Conservation (phyloP, 306 rosid genomes). For the Dryas drummondii region DNA sequence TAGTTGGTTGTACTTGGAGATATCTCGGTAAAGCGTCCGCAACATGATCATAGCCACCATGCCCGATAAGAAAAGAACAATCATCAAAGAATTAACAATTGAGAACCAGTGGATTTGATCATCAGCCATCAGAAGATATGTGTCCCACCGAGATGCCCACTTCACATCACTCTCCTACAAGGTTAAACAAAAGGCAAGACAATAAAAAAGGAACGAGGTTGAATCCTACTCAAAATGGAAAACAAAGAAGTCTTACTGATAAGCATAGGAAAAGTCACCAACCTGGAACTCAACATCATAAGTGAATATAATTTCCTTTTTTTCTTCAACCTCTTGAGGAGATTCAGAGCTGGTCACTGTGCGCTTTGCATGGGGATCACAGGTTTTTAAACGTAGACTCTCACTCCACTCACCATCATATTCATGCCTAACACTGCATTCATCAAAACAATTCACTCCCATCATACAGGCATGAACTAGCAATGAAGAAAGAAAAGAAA, state of each 20-base stretch:
- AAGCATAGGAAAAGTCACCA: conserved; percentile 24
- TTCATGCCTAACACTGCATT: conserved; percentile 66
- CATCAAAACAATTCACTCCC: conserved; percentile 25
- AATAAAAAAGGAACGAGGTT: conserved; percentile 3
- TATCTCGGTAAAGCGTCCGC: conserved; percentile 94
- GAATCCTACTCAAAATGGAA: conserved; percentile 12
- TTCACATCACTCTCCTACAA: conserved; percentile 82
- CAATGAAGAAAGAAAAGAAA: conserved; percentile 2
- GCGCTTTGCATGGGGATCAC: conserved; percentile 78
- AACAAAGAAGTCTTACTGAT: not conserved
- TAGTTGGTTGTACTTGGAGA: conserved; percentile 85
- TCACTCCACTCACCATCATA: conserved; percentile 70
- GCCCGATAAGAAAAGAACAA: conserved; percentile 85
- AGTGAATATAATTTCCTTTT: conserved; percentile 77
- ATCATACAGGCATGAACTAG: conserved; percentile 6
- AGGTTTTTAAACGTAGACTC: conserved; percentile 59
- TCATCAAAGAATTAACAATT: conserved; percentile 82
- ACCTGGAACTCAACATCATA: conserved; percentile 94
- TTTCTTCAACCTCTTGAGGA: conserved; percentile 85
- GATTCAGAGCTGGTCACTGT: conserved; percentile 61
- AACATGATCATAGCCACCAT: conserved; percentile 98
- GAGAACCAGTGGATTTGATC: conserved; percentile 99
- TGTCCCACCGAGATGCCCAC: conserved; percentile 98
- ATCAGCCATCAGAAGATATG: conserved; percentile 94
- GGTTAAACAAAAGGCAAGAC: conserved; percentile 18